These are phyloP conservation scores for Erysiphe pulchra DNA, from an alignment of 2,329 filamentous ascomycete species.

Conservation along the genomic window DNA sequence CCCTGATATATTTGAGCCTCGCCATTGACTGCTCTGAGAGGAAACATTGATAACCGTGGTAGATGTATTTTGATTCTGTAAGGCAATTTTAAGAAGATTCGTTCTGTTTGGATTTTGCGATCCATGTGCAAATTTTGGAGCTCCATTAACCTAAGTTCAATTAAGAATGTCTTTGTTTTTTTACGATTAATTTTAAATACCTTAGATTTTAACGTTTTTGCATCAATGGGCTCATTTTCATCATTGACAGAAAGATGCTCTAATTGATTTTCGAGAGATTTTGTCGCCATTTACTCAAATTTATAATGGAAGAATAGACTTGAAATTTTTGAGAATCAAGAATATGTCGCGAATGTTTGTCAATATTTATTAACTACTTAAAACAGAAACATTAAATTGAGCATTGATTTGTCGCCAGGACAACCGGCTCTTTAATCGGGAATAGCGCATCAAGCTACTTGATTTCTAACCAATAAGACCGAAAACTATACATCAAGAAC, in stretches of 20 bases:
- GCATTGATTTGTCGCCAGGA: too few relatives aligned
- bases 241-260: constrained; percentile 77
- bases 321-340: too few relatives aligned
- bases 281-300: constrained; percentile 33
- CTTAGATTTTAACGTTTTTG: constrained; percentile 44
- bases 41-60: constrained; percentile 41
- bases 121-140: constrained; percentile 13
- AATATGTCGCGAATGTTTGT: too few relatives aligned
- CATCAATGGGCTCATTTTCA: constrained; percentile 44
- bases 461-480: too few relatives aligned
- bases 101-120: constrained; percentile 35
- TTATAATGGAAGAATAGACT: not conserved
- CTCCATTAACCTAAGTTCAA: constrained; percentile 8
- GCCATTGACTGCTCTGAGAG: constrained; percentile 29
- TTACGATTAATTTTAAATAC: constrained; percentile 19
- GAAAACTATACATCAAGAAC: too few relatives aligned
- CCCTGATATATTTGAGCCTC: constrained; percentile 17
- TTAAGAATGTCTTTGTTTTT: constrained; percentile 8
- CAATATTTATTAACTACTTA: too few relatives aligned
- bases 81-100: constrained; percentile 64
- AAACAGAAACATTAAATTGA: too few relatives aligned
- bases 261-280: constrained; percentile 62
- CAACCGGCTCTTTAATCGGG: too few relatives aligned
- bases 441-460: too few relatives aligned
- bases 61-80: constrained; percentile 53